Evolutionary conservation across 768 basidiomycete genomes (phyloP).

Genomic region (Cystofilobasidium bisporidii): DNA sequence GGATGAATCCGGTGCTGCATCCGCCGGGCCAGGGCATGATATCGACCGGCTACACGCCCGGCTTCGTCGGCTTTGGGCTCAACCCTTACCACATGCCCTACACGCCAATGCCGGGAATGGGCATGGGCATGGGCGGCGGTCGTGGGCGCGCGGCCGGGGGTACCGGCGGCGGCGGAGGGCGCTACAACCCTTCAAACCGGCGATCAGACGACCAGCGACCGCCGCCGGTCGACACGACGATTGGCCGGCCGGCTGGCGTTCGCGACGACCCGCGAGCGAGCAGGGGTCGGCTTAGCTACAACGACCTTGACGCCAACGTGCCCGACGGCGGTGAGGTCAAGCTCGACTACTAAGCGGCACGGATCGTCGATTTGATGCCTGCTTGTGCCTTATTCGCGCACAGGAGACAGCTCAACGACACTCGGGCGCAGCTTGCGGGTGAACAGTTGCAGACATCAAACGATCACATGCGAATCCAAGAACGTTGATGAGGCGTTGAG

Average conservation of each 20-base stretch:
- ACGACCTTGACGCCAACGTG: constrained; percentile 80
- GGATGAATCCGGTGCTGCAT: constrained; percentile 18
- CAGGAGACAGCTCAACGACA: no score
- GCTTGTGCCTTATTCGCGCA: no score
- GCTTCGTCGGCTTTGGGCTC: constrained; percentile 24
- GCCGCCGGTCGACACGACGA: constrained; percentile 36
- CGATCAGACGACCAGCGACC: constrained; percentile 37
- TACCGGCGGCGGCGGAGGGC: constrained; percentile 6
- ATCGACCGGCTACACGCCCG: constrained; percentile 21
- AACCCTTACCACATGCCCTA: constrained; percentile 18
- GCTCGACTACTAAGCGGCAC: constrained; percentile 36
- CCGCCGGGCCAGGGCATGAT: not conserved
- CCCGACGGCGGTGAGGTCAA: constrained; percentile 56
- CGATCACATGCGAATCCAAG: no score
- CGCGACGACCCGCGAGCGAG: constrained; percentile 78
- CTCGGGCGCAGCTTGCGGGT: no score
- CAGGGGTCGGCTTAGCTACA: constrained; percentile 81
- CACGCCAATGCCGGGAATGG: constrained; percentile 10
- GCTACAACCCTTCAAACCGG: not conserved
- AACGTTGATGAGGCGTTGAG: no score
- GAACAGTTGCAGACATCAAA: no score
- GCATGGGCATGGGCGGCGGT: not conserved
- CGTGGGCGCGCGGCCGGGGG: not conserved
- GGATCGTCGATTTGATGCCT: no score
- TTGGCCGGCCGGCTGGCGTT: constrained; percentile 18